Conservation (phyloP, 2,329 filamentous ascomycete genomes). For the Neonectria sp. region DNA sequence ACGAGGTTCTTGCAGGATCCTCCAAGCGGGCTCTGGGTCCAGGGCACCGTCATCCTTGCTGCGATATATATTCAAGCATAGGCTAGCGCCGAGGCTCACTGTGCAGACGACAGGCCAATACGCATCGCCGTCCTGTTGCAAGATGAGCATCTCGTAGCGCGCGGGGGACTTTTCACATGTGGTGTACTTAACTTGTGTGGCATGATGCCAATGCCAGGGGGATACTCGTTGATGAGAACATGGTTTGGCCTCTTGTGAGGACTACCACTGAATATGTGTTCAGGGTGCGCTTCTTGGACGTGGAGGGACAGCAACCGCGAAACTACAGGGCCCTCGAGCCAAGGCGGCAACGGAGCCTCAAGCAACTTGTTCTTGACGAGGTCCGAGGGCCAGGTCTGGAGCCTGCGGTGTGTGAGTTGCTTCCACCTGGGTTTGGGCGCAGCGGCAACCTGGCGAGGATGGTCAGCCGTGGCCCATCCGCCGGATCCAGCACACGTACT, state of each 20-base stretch:
- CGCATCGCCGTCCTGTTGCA: constrained; percentile 78
- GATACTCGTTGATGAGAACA: constrained; percentile 94
- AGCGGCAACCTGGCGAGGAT: constrained; percentile 63
- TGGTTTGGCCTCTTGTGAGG: constrained; percentile 88
- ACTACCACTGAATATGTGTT: constrained; percentile 71
- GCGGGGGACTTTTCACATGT: constrained; percentile 28
- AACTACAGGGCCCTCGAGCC: constrained; percentile 81
- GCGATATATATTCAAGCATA: constrained; percentile 84
- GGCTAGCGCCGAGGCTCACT: constrained; percentile 83
- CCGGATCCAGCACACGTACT: constrained; percentile 60
- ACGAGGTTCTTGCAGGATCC: constrained; percentile 86
- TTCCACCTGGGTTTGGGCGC: constrained; percentile 88
- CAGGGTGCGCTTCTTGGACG: constrained; percentile 46
- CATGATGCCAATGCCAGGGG: constrained; percentile 93
- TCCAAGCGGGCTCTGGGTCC: constrained; percentile 64
- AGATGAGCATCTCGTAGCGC: constrained; percentile 51
- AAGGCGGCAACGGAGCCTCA: constrained; percentile 79
- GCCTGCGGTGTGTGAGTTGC: constrained; percentile 86
- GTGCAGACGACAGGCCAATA: constrained; percentile 94
- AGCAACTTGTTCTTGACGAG: constrained; percentile 85
- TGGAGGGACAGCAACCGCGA: constrained; percentile 70
- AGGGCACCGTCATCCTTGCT: constrained; percentile 74
- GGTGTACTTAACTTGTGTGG: constrained; percentile 78
- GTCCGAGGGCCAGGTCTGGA: constrained; percentile 92
- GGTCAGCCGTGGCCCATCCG: constrained; percentile 35